These are phyloP conservation scores for Vaccinium vitisidaea DNA, from an alignment of 148 eudicot species.

Conservation along the genomic window DNA sequence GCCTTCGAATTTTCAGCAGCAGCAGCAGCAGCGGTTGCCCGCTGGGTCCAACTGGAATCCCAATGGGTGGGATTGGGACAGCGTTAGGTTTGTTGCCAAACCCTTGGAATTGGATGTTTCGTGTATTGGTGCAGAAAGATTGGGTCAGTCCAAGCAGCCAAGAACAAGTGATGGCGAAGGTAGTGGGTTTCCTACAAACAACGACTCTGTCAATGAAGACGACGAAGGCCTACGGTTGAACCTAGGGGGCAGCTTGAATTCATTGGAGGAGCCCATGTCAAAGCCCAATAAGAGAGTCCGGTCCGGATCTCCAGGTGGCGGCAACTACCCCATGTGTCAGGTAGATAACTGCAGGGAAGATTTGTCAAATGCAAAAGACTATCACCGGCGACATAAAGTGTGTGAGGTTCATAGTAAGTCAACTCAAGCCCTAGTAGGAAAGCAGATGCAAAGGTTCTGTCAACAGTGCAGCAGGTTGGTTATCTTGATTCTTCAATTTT, in stretches of 20 bases:
- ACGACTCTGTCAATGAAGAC: constrained; percentile 21
- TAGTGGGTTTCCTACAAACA: constrained; percentile 15
- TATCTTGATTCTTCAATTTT: not conserved
- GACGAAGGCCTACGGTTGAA: constrained; percentile 35
- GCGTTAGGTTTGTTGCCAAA: constrained; percentile 39
- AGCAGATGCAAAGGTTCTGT: constrained; percentile 87
- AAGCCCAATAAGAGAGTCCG: constrained; percentile 51
- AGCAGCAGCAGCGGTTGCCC: constrained; percentile 25
- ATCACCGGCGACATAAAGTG: constrained; percentile 85
- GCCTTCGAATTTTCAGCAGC: constrained; percentile 13
- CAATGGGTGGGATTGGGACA: constrained; percentile 51
- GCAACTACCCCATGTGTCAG: constrained; percentile 67
- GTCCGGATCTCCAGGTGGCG: constrained; percentile 55
- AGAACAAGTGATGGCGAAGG: constrained; percentile 14
- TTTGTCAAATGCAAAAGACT: constrained; percentile 72
- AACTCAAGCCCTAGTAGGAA: constrained; percentile 59
- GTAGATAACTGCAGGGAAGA: constrained; percentile 78
- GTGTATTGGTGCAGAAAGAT: not conserved
- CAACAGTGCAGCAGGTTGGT: constrained; percentile 89
- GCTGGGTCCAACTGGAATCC: constrained; percentile 37
- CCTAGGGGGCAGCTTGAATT: constrained; percentile 33
- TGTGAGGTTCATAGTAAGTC: constrained; percentile 82
- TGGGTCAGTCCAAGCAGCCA: constrained; percentile 4
- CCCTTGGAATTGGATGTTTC: constrained; percentile 24
- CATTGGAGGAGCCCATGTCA: constrained; percentile 25